A percentile compares a stretch with the other conserved stretches of the same genome.
These are phyloP conservation scores for Acanthamoeba sp. DNA, from an alignment of 208 protist genomes.

Conservation along the genomic window DNA sequence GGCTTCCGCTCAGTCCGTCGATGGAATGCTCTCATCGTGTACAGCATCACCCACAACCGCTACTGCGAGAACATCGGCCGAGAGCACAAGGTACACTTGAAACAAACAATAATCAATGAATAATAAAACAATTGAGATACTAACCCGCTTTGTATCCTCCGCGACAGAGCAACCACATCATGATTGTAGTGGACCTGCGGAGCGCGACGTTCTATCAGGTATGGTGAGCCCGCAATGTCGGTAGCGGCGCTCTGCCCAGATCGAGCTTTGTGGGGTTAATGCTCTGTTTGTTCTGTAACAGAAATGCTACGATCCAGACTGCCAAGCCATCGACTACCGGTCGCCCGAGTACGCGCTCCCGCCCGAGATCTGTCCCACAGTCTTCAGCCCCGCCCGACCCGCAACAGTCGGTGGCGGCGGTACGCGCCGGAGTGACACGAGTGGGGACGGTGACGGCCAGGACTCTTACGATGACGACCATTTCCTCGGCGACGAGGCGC, in stretches of 20 bases:
- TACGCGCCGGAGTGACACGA: too few relatives aligned
- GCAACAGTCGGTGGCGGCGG: too few relatives aligned
- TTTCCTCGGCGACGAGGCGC: neutral
- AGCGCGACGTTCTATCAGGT: conserved; percentile 51
- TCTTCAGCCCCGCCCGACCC: neutral
- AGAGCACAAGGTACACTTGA: conserved; percentile 46
- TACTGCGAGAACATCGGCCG: conserved; percentile 75
- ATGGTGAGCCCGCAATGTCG: too few relatives aligned
- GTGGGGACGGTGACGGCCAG: neutral
- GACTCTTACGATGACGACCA: neutral
- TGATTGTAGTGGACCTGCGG: conserved; percentile 66
- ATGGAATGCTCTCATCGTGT: conserved; percentile 2
- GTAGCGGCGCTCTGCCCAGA: too few relatives aligned
- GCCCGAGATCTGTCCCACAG: neutral
- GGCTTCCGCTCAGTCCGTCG: neutral
- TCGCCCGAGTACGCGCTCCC: conserved; percentile 42
- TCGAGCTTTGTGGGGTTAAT: too few relatives aligned
- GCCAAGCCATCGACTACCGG: conserved; percentile 52
- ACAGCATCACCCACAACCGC: conserved; percentile 52
- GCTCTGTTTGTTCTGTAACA: too few relatives aligned
- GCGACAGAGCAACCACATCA: conserved; percentile 66
- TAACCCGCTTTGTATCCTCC: too few relatives aligned
- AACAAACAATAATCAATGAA: too few relatives aligned
- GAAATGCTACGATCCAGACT: conserved; percentile 72
- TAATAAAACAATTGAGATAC: too few relatives aligned